Conservation (phyloP, 2,329 filamentous ascomycete species). For the Botrytis aclada region DNA sequence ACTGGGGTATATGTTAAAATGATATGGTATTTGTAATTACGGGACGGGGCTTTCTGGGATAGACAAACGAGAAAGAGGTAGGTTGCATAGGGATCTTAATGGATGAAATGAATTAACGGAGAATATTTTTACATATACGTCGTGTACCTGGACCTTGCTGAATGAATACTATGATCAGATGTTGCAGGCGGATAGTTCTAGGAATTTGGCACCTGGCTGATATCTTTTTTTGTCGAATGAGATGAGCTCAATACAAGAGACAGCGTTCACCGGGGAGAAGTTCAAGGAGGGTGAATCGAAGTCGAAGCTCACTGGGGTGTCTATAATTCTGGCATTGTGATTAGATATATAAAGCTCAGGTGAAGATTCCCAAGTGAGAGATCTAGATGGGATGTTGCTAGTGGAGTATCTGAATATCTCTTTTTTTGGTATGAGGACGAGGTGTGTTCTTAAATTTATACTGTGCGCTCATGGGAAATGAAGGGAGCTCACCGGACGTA, state of each 20-base stretch:
- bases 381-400: neutral
- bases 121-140: neutral
- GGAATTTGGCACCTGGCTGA: neutral
- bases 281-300: neutral
- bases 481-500: neutral
- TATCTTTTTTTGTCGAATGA: neutral
- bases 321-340: neutral
- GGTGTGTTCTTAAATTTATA: neutral
- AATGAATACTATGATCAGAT: neutral
- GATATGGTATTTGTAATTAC: neutral
- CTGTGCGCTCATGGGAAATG: neutral
- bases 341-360: neutral
- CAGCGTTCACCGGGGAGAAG: neutral
- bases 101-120: constrained; percentile 10
- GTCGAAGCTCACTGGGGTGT: neutral
- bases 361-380: neutral
- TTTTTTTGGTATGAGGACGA: neutral
- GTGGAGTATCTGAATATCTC: neutral
- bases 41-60: neutral
- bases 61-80: constrained; percentile 5
- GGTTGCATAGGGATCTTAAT: constrained; percentile 6
- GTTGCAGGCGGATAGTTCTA: neutral
- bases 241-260: neutral
- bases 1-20: neutral
- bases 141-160: neutral